phyloP scores from a whole-genome alignment of 805 yeast genomes.

The Saturnispora saitoi region DNA sequence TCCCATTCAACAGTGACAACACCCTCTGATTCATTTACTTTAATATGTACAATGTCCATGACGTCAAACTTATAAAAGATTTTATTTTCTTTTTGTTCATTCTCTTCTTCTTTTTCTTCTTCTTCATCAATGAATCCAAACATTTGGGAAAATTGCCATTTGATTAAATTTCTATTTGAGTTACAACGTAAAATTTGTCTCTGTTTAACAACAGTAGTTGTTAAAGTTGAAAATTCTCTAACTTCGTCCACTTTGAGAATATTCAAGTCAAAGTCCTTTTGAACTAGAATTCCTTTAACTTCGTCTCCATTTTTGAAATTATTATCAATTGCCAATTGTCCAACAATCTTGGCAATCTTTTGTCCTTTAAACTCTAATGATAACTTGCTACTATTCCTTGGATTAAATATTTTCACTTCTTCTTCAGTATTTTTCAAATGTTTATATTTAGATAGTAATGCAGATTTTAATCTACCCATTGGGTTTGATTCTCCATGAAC shows the following conservation, averaged over 20 bases:
- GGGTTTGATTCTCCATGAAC: conserved; percentile 98
- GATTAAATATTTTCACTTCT: conserved; percentile 87
- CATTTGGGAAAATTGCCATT: conserved; percentile 93
- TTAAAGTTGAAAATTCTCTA: conserved; percentile 78
- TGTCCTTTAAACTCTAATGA: conserved; percentile 71
- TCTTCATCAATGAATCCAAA: conserved; percentile 72
- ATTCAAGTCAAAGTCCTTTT: conserved; percentile 82
- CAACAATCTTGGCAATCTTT: conserved; percentile 69
- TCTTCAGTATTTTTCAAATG: conserved; percentile 75
- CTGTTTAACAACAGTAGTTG: conserved; percentile 78
- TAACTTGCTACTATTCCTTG: conserved; percentile 80
- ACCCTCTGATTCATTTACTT: conserved; percentile 34
- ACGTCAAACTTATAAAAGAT: conserved; percentile 42
- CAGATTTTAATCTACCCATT: conserved; percentile 97
- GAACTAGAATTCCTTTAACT: conserved; percentile 79
- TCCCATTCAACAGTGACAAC: conserved; percentile 78
- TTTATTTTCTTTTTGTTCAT: conserved; percentile 18
- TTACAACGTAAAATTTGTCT: conserved; percentile 69
- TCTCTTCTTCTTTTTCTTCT: conserved; percentile 39
- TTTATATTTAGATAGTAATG: conserved; percentile 78
- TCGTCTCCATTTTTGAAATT: conserved; percentile 32
- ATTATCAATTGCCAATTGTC: conserved; percentile 41
- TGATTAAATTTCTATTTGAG: conserved; percentile 71
- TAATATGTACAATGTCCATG: conserved; percentile 57
- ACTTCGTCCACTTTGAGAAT: conserved; percentile 79